These are phyloP conservation scores for Biscogniauxia sp. DNA, from an alignment of 2,329 filamentous ascomycete genomes.

Conservation along the genomic window DNA sequence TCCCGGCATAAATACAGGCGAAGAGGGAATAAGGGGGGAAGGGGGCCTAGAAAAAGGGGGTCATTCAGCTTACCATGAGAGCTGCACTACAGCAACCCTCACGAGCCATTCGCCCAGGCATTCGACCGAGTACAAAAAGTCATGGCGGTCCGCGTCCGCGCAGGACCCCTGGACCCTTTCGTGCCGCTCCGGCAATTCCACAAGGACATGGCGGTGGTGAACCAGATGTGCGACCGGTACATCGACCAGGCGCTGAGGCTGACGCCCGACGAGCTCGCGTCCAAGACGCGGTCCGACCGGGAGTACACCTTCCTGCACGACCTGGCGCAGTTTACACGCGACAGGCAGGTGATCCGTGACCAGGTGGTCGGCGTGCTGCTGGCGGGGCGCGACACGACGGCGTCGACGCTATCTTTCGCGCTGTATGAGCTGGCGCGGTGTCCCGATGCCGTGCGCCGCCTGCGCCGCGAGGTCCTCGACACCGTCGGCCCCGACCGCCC, in stretches of 20 bases:
- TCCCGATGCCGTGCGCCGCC: constrained; percentile 62
- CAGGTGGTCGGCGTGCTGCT: constrained; percentile 81
- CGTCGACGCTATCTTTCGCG: constrained; percentile 74
- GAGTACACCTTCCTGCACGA: constrained; percentile 85
- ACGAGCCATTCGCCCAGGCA: constrained; percentile 71
- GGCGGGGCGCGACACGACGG: constrained; percentile 85
- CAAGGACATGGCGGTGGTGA: constrained; percentile 63
- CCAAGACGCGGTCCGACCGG: constrained; percentile 68
- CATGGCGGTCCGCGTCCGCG: constrained; percentile 64
- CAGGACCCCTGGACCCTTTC: constrained; percentile 60
- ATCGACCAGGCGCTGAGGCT: constrained; percentile 73
- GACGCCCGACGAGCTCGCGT: constrained; percentile 67
- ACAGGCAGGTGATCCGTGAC: constrained; percentile 71
- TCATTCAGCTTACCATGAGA: not conserved
- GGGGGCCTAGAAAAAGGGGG: not conserved
- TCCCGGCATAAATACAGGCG: not conserved
- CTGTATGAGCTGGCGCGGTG: constrained; percentile 78
- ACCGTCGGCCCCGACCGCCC: constrained; percentile 60
- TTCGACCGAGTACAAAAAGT: constrained; percentile 77
- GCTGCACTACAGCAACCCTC: constrained; percentile 47
- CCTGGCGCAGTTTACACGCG: constrained; percentile 75
- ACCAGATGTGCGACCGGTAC: constrained; percentile 73
- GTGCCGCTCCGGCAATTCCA: constrained; percentile 66
- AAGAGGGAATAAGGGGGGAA: not conserved
- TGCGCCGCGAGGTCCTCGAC: constrained; percentile 70